Conservation (phyloP, 2,329 filamentous ascomycete genomes). For the Cercospora beticola region DNA sequence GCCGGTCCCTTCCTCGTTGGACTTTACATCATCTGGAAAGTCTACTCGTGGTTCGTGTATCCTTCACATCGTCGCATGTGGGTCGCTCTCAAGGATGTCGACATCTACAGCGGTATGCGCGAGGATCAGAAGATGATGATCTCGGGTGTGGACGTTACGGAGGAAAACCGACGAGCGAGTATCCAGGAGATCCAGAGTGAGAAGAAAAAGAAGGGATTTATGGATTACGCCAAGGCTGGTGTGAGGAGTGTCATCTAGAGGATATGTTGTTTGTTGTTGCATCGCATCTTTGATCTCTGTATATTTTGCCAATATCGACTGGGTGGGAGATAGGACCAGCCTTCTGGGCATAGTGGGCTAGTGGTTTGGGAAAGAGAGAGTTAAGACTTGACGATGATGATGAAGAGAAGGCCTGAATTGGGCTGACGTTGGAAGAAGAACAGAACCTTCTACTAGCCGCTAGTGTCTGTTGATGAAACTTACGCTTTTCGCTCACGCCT, state of each 20-base stretch:
- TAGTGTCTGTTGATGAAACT: neutral
- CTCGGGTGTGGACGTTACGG: conserved; percentile 31
- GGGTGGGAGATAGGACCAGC: neutral
- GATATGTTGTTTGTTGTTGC: neutral
- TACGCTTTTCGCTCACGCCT: neutral
- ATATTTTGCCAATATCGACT: neutral
- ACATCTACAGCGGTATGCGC: conserved; percentile 42
- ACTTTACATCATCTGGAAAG: conserved; percentile 35
- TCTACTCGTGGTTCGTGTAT: conserved; percentile 30
- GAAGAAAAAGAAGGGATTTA: conserved; percentile 31
- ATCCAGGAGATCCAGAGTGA: conserved; percentile 35
- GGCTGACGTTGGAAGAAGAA: neutral
- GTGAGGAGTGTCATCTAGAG: conserved; percentile 11
- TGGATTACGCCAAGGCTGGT: conserved; percentile 11
- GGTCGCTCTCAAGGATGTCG: conserved; percentile 37
- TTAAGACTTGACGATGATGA: neutral
- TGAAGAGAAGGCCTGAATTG: neutral
- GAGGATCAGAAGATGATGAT: conserved; percentile 30
- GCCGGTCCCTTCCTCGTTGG: conserved; percentile 35
- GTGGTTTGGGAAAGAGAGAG: neutral
- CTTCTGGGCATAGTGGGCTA: neutral
- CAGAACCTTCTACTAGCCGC: neutral
- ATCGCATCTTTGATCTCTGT: neutral
- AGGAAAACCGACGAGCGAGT: conserved; percentile 35
- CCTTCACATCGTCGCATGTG: conserved; percentile 36